Evolutionary conservation across 495 filamentous ascomycete species (phyloP).

Genomic region (Chlorociboria aeruginascens): DNA sequence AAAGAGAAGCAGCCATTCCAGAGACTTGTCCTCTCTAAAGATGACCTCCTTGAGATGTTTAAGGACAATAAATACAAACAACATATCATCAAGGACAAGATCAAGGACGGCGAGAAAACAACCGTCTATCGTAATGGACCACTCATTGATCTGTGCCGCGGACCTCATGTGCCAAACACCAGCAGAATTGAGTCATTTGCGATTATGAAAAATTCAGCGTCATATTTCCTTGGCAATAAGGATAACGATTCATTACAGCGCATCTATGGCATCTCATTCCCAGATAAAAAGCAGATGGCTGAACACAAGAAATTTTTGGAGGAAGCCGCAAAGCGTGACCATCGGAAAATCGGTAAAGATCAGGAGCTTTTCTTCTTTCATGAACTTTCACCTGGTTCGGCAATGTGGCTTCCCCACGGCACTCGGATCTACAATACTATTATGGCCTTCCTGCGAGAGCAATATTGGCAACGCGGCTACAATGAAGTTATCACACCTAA

Average conservation of each 20-base stretch:
- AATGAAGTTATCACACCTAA: slow-evolving; percentile 93
- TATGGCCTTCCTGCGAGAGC: slow-evolving; percentile 61
- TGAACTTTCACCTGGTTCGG: slow-evolving; percentile 80
- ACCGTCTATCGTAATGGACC: slow-evolving; percentile 87
- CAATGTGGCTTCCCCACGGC: slow-evolving; percentile 88
- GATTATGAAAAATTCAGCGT: slow-evolving; percentile 89
- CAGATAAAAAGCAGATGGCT: slow-evolving; percentile 85
- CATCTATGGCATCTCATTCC: slow-evolving; percentile 93
- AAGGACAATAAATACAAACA: slow-evolving; percentile 92
- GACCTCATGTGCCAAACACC: slow-evolving; percentile 83
- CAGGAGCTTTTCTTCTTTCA: slow-evolving; percentile 98
- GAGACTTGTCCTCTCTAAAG: slow-evolving; percentile 75
- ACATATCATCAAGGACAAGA: slow-evolving; percentile 88
- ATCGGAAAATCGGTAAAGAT: slow-evolving; percentile 79
- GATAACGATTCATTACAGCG: slow-evolving; percentile 89
- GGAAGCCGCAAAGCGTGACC: slow-evolving; percentile 92
- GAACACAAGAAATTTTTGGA: slow-evolving; percentile 89
- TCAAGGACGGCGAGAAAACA: slow-evolving; percentile 74
- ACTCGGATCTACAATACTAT: slow-evolving; percentile 86
- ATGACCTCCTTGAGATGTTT: slow-evolving; percentile 92
- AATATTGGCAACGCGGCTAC: slow-evolving; percentile 92
- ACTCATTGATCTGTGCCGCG: slow-evolving; percentile 70
- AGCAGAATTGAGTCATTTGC: slow-evolving; percentile 86
- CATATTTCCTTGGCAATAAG: slow-evolving; percentile 91
- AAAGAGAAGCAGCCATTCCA: slow-evolving; percentile 97